phyloP scores from a whole-genome alignment of 768 basidiomycete species.

The Amanita jacksonii region DNA sequence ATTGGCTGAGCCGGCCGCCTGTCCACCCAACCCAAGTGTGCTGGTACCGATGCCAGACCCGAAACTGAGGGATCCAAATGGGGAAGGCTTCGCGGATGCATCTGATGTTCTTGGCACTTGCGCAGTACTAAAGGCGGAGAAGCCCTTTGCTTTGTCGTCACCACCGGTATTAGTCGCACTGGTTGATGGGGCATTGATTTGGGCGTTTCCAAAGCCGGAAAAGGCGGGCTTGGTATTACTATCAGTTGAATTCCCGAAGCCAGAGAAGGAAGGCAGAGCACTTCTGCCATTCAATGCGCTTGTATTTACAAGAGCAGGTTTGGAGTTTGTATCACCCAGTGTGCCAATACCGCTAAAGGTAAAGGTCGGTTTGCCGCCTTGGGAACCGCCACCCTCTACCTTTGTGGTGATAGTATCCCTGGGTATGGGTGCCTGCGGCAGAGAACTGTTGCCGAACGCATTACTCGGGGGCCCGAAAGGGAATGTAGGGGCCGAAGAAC shows the following conservation, averaged over 20 bases:
- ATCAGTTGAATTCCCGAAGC: not conserved
- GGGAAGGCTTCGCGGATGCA: not conserved
- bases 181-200: not conserved
- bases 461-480: not conserved
- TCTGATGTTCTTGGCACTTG: not conserved
- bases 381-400: not conserved
- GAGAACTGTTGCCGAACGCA: not conserved
- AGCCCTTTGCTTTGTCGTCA: not conserved
- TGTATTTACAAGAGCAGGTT: not conserved
- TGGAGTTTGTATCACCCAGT: not conserved
- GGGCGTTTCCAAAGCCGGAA: no score
- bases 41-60: not conserved
- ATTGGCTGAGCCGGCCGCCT: no score
- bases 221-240: no score
- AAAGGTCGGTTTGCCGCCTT: not conserved
- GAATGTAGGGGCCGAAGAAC: not conserved
- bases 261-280: not conserved
- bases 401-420: not conserved
- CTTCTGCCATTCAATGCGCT: not conserved
- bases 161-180: not conserved
- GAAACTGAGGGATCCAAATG: not conserved
- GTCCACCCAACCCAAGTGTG: not conserved
- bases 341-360: not conserved
- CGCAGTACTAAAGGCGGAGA: not conserved
- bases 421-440: not conserved